Evolutionary conservation across 306 rosid species (phyloP), one percentile per base, ranked within the genome.

Genomic region (Malus asiatica): DNA sequence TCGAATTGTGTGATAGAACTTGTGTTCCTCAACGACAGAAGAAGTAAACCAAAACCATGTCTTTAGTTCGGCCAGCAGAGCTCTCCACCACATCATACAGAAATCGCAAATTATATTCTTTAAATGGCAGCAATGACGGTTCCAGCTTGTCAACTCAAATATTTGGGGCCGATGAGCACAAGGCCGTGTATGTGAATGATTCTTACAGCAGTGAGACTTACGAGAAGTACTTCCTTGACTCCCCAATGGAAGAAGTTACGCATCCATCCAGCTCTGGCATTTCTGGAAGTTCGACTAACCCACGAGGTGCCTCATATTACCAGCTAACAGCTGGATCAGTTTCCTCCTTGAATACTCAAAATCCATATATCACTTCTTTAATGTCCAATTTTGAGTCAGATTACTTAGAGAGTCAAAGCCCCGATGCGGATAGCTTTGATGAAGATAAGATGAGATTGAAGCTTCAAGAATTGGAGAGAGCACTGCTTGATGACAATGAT

Each of bases 381-480:
- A 30, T 65, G 71, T 72, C 89, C 55, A 84, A 80, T 64, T 82
- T 76, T 4, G 85, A 80, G 64, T 83, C 89, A 20, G 91, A 86
- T 81, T 81, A 76, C 81, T 76, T 90, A 52, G 93, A 95, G 75
- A 88, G 78, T 75, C 86, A 76, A 67, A 87, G 87, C 82, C 85
- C 83, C 5, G 96, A 80, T 77, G 77, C 77, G 6, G 72, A 76
- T 57, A 87, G 84, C 66, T 79, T 72, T 67, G 91, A 84, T 71
- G 86, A 84, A 60, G 86, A 75, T 77, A 79, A 69, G 81, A 86
- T 92, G 97, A 92, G 86, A 85, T 75, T 78, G 80, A 95, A 88
- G 82, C 89, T 95, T 69, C 92, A 87, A 81, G 97, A 92, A 83
- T 66, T 92, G 83, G 99, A 95, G 87, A 92, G 93, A 77, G 90